Conservation (phyloP, 2,329 filamentous ascomycete genomes). For the Ophiostoma quercus region DNA sequence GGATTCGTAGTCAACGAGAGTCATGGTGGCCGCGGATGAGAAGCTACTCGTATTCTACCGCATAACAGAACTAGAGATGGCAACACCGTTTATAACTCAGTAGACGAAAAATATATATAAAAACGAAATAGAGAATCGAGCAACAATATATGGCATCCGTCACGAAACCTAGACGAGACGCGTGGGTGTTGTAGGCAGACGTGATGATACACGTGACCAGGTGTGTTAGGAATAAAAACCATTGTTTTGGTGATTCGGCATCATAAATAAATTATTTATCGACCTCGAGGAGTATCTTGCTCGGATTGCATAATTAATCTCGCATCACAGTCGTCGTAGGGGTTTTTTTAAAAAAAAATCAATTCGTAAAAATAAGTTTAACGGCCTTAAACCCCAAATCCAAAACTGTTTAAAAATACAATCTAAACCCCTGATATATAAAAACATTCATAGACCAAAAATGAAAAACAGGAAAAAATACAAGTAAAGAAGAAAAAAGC, state of each 20-base stretch:
- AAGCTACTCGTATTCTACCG: not conserved
- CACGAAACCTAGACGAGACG: not conserved
- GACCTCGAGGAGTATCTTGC: too few species aligned
- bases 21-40: not conserved
- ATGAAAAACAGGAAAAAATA: not conserved
- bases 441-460: not conserved
- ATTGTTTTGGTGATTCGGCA: too few species aligned
- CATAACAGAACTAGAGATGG: not conserved
- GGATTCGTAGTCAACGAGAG: conserved; percentile 40
- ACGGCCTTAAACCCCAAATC: not conserved
- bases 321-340: too few species aligned
- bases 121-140: not conserved
- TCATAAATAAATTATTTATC: too few species aligned
- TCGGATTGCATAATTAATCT: too few species aligned
- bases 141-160: not conserved
- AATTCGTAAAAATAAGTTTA: too few species aligned
- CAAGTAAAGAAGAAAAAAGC: not conserved
- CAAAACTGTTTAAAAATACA: not conserved
- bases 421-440: not conserved
- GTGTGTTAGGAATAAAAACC: too few species aligned
- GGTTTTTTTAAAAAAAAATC: too few species aligned
- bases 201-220: not conserved
- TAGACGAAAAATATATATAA: not conserved
- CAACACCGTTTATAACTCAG: not conserved
- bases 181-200: not conserved